A percentile compares a stretch with the other conserved stretches of the same genome.
Conservation (phyloP, 306 rosid genomes). For the Quercus mongolica region DNA sequence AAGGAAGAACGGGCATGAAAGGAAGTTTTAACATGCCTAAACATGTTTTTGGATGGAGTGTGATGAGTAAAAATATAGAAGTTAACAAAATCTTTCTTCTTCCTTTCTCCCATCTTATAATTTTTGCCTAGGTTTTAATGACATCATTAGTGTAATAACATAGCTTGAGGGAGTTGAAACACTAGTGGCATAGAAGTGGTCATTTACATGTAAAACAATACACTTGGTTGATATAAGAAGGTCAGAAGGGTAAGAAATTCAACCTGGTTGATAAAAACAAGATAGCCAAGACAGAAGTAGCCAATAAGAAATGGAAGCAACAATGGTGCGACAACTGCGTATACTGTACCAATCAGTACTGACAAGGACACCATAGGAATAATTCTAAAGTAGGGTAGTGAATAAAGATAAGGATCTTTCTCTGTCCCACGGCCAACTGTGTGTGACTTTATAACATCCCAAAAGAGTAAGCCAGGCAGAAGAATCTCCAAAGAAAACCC, state of each 20-base stretch:
- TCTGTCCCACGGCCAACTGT: constrained; percentile 29
- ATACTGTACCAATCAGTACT: constrained; percentile 74
- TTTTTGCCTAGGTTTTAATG: neutral
- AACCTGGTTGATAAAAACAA: constrained; percentile 64
- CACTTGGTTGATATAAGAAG: constrained; percentile 28
- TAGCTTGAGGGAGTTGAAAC: neutral
- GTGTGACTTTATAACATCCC: constrained; percentile 58
- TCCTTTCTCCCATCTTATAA: neutral
- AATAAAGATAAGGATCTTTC: constrained; percentile 61
- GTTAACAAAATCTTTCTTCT: neutral
- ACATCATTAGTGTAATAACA: neutral
- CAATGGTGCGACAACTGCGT: constrained; percentile 78
- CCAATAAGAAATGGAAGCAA: constrained; percentile 81
- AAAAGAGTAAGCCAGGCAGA: constrained; percentile 73
- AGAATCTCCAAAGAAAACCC: constrained; percentile 91
- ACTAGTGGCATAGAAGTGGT: neutral
- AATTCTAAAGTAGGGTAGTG: constrained; percentile 70
- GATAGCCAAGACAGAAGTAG: constrained; percentile 88
- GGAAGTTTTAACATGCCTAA: neutral
- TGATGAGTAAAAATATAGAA: neutral
- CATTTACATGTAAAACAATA: neutral
- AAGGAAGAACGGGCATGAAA: neutral
- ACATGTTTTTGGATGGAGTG: neutral
- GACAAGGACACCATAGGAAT: constrained; percentile 74
- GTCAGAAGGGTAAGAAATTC: neutral